Evolutionary conservation across 2,329 filamentous ascomycete genomes (phyloP).

Genomic region (Diaporthe sp.): DNA sequence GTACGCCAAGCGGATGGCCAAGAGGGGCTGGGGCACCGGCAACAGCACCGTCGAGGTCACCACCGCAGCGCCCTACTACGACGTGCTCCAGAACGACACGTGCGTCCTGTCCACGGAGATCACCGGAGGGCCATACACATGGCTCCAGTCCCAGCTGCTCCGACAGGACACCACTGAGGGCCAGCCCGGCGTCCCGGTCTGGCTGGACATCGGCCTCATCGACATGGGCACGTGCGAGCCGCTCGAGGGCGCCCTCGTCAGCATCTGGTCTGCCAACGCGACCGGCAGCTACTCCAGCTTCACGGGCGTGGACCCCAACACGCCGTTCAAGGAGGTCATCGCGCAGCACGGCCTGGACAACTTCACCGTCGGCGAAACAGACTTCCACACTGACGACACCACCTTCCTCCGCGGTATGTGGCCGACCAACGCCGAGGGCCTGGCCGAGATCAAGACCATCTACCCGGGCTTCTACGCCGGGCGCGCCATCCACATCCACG

Average conservation of each 20-base stretch:
- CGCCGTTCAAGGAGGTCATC: not conserved
- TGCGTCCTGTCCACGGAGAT: constrained; percentile 25
- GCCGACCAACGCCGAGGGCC: constrained; percentile 6
- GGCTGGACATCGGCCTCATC: constrained; percentile 25
- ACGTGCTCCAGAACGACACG: constrained; percentile 28
- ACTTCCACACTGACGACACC: too few relatives aligned
- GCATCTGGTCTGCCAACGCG: constrained; percentile 27
- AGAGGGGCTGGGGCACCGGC: not conserved
- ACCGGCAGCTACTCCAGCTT: constrained; percentile 23
- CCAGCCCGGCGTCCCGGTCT: constrained; percentile 21
- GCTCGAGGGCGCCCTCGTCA: constrained; percentile 17
- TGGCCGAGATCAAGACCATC: constrained; percentile 27
- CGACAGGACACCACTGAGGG: constrained; percentile 25
- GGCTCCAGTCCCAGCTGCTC: constrained; percentile 12
- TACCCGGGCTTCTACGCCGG: constrained; percentile 23
- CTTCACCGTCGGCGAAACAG: too few relatives aligned
- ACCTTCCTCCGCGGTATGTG: constrained; percentile 23
- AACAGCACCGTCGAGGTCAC: constrained; percentile 17
- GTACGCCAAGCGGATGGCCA: too few relatives aligned
- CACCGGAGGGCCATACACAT: constrained; percentile 25
- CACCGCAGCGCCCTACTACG: constrained; percentile 26
- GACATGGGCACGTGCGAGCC: constrained; percentile 30
- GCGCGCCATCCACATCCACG: constrained; percentile 24
- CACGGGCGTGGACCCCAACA: constrained; percentile 1
- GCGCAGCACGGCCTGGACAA: too few relatives aligned